Conservation (phyloP, 2,329 filamentous ascomycete species). For the Nakataea oryzae region DNA sequence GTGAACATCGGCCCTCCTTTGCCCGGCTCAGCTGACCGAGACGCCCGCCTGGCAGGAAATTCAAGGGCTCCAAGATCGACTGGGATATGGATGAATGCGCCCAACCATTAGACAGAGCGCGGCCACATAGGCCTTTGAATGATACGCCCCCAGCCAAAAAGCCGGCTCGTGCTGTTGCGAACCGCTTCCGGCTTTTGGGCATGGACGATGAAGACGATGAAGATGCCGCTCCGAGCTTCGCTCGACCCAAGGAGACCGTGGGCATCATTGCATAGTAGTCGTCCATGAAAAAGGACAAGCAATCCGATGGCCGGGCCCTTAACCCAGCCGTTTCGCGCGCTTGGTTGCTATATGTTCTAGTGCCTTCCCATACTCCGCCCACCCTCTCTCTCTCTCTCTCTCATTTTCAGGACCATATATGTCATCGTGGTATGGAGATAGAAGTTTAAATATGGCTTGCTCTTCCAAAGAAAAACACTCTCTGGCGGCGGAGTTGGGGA, state of each 20-base stretch:
- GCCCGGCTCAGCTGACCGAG: slow-evolving; percentile 5
- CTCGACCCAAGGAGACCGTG: slow-evolving; percentile 12
- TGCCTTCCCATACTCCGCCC: background rate
- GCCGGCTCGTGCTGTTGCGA: slow-evolving; percentile 27
- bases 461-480: no score
- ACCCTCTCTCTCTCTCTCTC: background rate
- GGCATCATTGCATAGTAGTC: slow-evolving; percentile 14
- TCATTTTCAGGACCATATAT: background rate
- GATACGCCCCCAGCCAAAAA: slow-evolving; percentile 22
- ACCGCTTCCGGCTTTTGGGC: slow-evolving; percentile 52
- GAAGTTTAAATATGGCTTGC: no score
- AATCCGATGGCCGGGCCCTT: background rate
- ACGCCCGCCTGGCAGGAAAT: slow-evolving; percentile 34
- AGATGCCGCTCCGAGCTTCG: slow-evolving; percentile 15
- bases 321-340: background rate
- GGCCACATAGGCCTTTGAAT: slow-evolving; percentile 13
- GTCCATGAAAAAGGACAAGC: background rate
- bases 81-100: slow-evolving; percentile 67
- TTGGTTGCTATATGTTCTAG: background rate
- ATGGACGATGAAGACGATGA: slow-evolving; percentile 32
- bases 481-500: no score
- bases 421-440: no score
- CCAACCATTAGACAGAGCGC: slow-evolving; percentile 33
- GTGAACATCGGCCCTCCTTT: slow-evolving; percentile 12
- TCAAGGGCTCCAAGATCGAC: slow-evolving; percentile 60